Percentiles rank a stretch among this genome's conserved stretches.
These are phyloP conservation scores for Cystobasidiopsis lactophilus DNA, from an alignment of 768 basidiomycete species.

Conservation along the genomic window DNA sequence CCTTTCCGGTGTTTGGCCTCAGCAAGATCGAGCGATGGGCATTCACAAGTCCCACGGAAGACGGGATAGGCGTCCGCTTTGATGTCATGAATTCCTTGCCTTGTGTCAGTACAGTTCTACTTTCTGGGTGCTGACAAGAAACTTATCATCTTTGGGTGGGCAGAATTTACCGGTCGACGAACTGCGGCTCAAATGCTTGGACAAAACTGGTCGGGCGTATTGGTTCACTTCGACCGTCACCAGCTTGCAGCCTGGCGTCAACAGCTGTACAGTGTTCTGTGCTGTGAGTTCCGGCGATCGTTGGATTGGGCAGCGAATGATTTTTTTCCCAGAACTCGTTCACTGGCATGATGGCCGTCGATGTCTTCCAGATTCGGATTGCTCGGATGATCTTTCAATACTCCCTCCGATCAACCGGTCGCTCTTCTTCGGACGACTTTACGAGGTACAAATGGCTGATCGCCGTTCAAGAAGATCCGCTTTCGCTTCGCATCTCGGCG, in stretches of 20 bases:
- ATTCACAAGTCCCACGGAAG: constrained; percentile 1
- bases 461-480: background rate
- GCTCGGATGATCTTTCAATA: constrained; percentile 47
- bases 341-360: constrained; percentile 44
- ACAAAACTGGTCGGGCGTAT: constrained; percentile 41
- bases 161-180: constrained; percentile 44
- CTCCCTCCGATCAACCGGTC: constrained; percentile 17
- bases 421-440: constrained; percentile 21
- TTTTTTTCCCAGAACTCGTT: constrained; percentile 13
- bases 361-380: constrained; percentile 44
- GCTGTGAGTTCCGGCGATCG: constrained; percentile 35
- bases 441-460: constrained; percentile 13
- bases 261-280: constrained; percentile 40
- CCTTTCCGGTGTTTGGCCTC: constrained; percentile 25
- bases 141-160: background rate
- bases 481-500: background rate
- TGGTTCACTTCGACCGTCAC: constrained; percentile 32
- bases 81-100: constrained; percentile 45
- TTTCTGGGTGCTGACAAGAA: background rate
- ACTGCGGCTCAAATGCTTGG: constrained; percentile 38
- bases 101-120: constrained; percentile 40
- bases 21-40: constrained; percentile 2
- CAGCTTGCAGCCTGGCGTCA: constrained; percentile 38
- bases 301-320: background rate
- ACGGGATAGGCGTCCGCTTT: constrained; percentile 30